Evolutionary conservation across 345 rosid genomes (phyloP).

Genomic region (Pistacia vera): DNA sequence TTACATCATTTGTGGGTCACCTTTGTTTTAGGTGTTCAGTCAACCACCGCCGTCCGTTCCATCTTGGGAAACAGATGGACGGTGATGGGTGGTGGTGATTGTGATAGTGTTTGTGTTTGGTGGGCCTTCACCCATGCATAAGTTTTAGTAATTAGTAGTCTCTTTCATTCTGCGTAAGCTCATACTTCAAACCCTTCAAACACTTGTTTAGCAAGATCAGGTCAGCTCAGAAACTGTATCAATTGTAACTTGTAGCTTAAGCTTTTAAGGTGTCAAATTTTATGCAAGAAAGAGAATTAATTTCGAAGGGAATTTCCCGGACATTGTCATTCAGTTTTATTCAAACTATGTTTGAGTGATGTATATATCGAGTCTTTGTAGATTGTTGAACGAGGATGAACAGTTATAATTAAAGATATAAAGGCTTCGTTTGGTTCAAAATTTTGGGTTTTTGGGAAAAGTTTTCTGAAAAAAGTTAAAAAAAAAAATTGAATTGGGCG

Average conservation of each 20-base stretch:
- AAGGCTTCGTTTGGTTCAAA: no score
- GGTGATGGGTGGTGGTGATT: background rate
- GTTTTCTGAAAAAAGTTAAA: no score
- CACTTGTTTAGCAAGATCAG: background rate
- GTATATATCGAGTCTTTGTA: no score
- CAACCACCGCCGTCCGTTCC: background rate
- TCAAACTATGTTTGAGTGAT: no score
- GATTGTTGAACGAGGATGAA: no score
- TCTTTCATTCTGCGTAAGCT: background rate
- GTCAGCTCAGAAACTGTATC: slow-evolving; percentile 1
- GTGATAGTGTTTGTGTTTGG: background rate
- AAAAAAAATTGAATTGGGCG: no score
- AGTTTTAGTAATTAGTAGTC: background rate
- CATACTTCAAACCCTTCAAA: slow-evolving; percentile 1
- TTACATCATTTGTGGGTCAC: no score
- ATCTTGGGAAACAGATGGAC: background rate
- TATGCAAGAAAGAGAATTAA: background rate
- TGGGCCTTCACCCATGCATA: background rate
- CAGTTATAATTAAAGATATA: no score
- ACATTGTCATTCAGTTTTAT: no score
- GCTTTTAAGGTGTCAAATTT: background rate
- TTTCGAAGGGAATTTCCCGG: background rate
- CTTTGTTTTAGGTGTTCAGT: background rate
- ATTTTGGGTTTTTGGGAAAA: no score
- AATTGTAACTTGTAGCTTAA: background rate